Conservation (phyloP, 176 grass and related monocot species). For the Microstegium vimineum region DNA sequence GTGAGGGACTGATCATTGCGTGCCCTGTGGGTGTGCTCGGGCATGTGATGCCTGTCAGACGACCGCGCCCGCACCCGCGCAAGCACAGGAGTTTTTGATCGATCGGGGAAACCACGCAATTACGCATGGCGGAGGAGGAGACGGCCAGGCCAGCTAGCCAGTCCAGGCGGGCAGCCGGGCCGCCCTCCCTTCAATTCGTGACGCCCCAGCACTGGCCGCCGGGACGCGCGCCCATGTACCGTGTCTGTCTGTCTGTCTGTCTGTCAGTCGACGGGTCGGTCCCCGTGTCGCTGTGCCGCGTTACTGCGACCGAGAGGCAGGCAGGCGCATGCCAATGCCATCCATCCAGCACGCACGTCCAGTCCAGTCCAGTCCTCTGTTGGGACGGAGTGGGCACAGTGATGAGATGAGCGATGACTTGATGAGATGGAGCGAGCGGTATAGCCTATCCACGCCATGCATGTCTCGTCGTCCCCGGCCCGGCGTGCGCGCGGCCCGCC, state of each 20-base stretch:
- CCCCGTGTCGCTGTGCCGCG: neutral
- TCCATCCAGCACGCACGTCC: neutral
- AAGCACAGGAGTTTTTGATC: neutral
- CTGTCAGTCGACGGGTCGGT: neutral
- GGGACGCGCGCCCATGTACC: neutral
- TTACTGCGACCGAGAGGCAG: neutral
- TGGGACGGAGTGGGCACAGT: neutral
- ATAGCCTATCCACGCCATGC: too few relatives aligned
- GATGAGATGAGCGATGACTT: neutral
- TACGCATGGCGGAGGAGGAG: neutral
- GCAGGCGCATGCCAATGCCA: neutral
- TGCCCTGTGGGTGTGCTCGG: slow-evolving; percentile 12
- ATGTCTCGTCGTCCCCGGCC: too few relatives aligned
- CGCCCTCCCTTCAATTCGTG: neutral
- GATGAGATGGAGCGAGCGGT: too few relatives aligned
- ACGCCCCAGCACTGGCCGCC: neutral
- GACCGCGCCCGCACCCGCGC: too few relatives aligned
- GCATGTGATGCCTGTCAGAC: slow-evolving; percentile 61
- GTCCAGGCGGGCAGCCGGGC: too few relatives aligned
- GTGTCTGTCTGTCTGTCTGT: too few relatives aligned
- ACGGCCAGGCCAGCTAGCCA: neutral
- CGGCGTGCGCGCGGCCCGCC: neutral
- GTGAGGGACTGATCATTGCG: slow-evolving; percentile 49
- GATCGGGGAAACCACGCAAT: neutral
- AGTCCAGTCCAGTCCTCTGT: neutral